Evolutionary conservation across 1,139 yeast species (phyloP), one percentile per base, ranked within the genome.

Genomic region (Kurtzmaniella quercitrusa): DNA sequence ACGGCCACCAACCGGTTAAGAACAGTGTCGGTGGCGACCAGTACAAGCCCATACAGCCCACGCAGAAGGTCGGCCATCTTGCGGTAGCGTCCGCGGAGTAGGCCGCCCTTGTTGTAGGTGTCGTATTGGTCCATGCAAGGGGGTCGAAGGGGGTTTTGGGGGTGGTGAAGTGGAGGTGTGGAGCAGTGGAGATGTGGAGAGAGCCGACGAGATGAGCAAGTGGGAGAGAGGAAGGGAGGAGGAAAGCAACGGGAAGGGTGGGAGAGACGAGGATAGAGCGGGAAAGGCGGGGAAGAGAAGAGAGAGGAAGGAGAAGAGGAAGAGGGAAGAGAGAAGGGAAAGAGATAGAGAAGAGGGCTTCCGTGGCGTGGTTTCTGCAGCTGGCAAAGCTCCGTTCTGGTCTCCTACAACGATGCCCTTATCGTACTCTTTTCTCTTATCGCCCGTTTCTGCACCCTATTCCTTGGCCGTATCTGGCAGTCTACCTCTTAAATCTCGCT

Each of bases 31-130:
- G 81, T 82, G 6, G 96, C 97, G 29, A 91, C 75, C 1, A 95
- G 83, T 9, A 91, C 98, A 43, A 86, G 77, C 38, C 98, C 98
- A 62, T 89, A 91, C 0, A 97, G 89, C 33, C 98, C 98, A 62
- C 88, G 93, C 61, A 93, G 88, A 48, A 91, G 79, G 57, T 85
- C 91, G 44, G 84, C 81, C 14, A 89, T 75, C 56, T 84, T 82
- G 47, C 70, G 68, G 68, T 90, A 91, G 48, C 88, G 71, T 46
- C 72, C 73, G 51, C 81, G 74, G 45, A 86, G 70, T 42, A 84
- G 69, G 14, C 74, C 76, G 25, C 94, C 94, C 44, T 75, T 72
- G 52, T 80, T 79, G 61, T 84, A 85, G 31, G 57, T 57, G 44
- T 71, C 69, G 61, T 77, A 79, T 47, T 64, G 70, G 38, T 71